phyloP scores from a whole-genome alignment of 164 flowering plant genomes.

The Stephania cephalantha region DNA sequence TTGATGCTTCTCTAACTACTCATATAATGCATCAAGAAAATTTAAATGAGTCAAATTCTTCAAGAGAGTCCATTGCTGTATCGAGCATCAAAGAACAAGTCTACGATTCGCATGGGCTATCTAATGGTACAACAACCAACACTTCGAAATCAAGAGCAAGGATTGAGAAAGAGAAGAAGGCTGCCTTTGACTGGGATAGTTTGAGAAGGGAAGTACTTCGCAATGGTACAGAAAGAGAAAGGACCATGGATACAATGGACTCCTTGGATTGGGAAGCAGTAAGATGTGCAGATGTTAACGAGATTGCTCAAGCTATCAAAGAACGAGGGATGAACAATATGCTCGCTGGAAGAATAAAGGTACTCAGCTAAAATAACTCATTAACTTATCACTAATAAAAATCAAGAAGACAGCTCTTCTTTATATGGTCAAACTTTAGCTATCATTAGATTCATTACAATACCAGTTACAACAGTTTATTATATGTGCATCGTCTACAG shows the following conservation, averaged over 20 bases:
- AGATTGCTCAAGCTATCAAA: constrained; percentile 50
- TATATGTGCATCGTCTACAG: constrained; percentile 38
- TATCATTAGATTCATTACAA: neutral
- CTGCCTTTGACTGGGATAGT: constrained; percentile 60
- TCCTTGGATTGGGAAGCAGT: constrained; percentile 75
- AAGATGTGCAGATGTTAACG: constrained; percentile 41
- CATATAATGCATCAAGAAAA: constrained; percentile 16
- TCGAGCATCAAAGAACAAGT: constrained; percentile 13
- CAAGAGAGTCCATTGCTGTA: constrained; percentile 8
- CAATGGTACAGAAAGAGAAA: constrained; percentile 29
- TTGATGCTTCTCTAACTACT: constrained; percentile 11
- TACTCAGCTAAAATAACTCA: constrained; percentile 13
- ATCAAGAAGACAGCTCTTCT: neutral
- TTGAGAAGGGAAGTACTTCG: constrained; percentile 42
- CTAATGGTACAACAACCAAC: constrained; percentile 12
- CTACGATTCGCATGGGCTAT: constrained; percentile 14
- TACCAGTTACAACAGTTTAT: constrained; percentile 4
- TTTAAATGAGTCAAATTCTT: constrained; percentile 8
- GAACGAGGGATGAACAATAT: constrained; percentile 59
- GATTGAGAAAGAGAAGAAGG: constrained; percentile 29
- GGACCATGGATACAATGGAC: constrained; percentile 40
- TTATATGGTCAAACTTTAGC: neutral
- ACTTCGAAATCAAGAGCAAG: constrained; percentile 29
- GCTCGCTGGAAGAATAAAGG: constrained; percentile 72
- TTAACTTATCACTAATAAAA: neutral